These are phyloP conservation scores for Podospora australis DNA, from an alignment of 495 filamentous ascomycete species.

Conservation along the genomic window DNA sequence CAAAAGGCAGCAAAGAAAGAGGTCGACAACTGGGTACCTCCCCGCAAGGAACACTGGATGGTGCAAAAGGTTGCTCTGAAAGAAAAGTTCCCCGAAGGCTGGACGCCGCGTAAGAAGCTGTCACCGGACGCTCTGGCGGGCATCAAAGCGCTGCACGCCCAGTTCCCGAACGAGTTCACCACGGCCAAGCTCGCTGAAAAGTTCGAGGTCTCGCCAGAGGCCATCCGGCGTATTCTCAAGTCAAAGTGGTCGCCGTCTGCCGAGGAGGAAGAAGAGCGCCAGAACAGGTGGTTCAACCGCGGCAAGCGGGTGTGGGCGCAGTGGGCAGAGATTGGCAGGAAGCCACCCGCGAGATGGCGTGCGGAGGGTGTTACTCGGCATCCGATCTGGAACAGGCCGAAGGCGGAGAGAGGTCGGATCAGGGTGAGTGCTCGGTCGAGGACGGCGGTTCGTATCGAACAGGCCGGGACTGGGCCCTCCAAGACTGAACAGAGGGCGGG, in stretches of 20 bases:
- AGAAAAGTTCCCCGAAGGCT: slow-evolving; percentile 63
- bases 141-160: slow-evolving; percentile 69
- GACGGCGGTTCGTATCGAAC: too few species aligned
- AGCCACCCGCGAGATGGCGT: slow-evolving; percentile 63
- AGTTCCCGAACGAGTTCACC: slow-evolving; percentile 68
- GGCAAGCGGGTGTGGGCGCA: slow-evolving; percentile 71
- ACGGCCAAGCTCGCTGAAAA: slow-evolving; percentile 66
- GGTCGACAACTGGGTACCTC: not conserved
- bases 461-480: too few species aligned
- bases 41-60: slow-evolving; percentile 17
- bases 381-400: slow-evolving; percentile 31
- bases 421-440: too few species aligned
- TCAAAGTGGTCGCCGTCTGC: slow-evolving; percentile 70
- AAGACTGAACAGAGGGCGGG: too few species aligned
- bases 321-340: slow-evolving; percentile 61
- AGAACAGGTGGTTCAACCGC: slow-evolving; percentile 69
- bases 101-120: slow-evolving; percentile 75
- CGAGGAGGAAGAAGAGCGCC: slow-evolving; percentile 54
- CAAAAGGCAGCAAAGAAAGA: not conserved
- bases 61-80: slow-evolving; percentile 24
- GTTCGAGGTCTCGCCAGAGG: slow-evolving; percentile 81
- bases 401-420: too few species aligned
- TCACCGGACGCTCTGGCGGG: slow-evolving; percentile 87
- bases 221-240: slow-evolving; percentile 77
- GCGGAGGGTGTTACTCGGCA: slow-evolving; percentile 54